A percentile compares a stretch with the other conserved stretches of the same genome.
Evolutionary conservation across 352 stramenopile species (phyloP).

Genomic region (Aphanomyces cochlioides): DNA sequence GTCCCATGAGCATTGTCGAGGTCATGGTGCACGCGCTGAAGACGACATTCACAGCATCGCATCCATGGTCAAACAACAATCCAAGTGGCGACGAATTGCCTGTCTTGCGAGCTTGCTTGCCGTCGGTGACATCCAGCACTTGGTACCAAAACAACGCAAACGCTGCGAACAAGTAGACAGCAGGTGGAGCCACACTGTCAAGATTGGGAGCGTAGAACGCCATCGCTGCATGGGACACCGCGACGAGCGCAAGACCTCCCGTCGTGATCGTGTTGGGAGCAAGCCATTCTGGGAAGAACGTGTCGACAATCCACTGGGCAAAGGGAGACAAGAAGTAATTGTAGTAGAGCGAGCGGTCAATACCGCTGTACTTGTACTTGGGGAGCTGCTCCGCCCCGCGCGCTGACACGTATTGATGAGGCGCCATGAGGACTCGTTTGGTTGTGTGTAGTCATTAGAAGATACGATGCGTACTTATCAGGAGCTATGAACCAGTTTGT

Average conservation of each 20-base stretch:
- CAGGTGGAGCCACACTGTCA: constrained; percentile 60
- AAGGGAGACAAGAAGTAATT: constrained; percentile 75
- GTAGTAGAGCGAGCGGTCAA: constrained; percentile 76
- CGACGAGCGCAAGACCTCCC: constrained; percentile 60
- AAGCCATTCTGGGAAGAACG: constrained; percentile 60
- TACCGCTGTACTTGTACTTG: constrained; percentile 84
- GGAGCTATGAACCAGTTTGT: too few species aligned
- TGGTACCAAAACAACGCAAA: constrained; percentile 74
- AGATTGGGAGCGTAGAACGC: constrained; percentile 85
- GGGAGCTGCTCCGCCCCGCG: constrained; percentile 63
- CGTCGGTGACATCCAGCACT: constrained; percentile 81
- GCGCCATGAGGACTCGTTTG: background rate
- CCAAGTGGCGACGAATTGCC: constrained; percentile 82
- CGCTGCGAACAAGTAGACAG: constrained; percentile 65
- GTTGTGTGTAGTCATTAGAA: background rate
- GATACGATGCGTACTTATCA: constrained; percentile 9
- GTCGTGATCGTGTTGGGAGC: constrained; percentile 85
- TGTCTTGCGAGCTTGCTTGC: constrained; percentile 83
- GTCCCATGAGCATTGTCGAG: constrained; percentile 80
- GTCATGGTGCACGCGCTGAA: constrained; percentile 80
- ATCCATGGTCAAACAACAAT: constrained; percentile 82
- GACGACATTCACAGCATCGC: constrained; percentile 79
- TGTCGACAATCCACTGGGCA: constrained; percentile 71
- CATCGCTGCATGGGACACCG: constrained; percentile 70
- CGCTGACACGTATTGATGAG: constrained; percentile 52